These are phyloP conservation scores for Hypoxylon cercidicola DNA, from an alignment of 495 filamentous ascomycete genomes.

Conservation along the genomic window DNA sequence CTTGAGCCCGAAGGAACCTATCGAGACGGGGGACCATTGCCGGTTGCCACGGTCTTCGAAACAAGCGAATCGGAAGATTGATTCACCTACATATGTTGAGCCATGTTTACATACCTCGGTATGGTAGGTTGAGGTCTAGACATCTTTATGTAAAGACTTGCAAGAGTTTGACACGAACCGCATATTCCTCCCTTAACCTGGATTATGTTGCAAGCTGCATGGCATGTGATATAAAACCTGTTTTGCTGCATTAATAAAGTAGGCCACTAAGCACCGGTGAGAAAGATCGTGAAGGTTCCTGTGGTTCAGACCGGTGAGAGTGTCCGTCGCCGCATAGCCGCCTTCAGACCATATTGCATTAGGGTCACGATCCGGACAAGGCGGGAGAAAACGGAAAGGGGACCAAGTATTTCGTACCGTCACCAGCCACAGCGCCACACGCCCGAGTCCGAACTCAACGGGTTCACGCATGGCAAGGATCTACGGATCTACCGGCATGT, in stretches of 20 bases:
- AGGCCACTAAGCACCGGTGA: constrained; percentile 5
- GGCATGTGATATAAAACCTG: background rate
- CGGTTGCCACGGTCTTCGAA: constrained; percentile 18
- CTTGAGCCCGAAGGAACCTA: constrained; percentile 28
- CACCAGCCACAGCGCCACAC: constrained; percentile 30
- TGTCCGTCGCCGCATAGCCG: constrained; percentile 18
- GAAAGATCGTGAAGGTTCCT: constrained; percentile 29
- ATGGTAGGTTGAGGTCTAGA: constrained; percentile 1
- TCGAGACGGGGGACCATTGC: constrained; percentile 25
- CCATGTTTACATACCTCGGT: background rate
- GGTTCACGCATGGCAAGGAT: background rate
- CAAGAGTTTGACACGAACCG: constrained; percentile 2
- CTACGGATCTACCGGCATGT: too few relatives aligned
- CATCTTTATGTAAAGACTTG: background rate
- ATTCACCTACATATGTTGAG: constrained; percentile 20
- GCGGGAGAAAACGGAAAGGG: constrained; percentile 27
- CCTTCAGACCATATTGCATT: background rate
- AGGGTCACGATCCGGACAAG: background rate
- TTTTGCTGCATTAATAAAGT: background rate
- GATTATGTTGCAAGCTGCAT: background rate
- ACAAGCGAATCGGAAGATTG: constrained; percentile 11
- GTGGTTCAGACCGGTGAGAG: constrained; percentile 24
- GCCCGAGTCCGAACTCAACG: background rate
- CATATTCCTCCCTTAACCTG: background rate
- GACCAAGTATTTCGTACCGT: background rate